Percentiles rank a stretch among this genome's conserved stretches.
Evolutionary conservation across 371 early-diverging fungal species (phyloP).

Genomic region (Phascolomyces articulosus): DNA sequence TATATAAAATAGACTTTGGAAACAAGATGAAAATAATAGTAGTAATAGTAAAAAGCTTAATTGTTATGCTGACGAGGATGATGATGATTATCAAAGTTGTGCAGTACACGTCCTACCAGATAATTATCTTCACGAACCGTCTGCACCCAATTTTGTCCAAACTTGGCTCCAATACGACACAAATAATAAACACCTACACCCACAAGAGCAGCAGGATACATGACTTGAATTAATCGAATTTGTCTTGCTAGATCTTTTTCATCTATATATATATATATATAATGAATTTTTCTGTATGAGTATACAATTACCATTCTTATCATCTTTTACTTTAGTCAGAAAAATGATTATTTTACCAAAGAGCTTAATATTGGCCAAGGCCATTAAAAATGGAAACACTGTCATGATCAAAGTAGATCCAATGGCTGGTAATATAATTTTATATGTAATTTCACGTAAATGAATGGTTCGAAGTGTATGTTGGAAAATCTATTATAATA

Average conservation of each 20-base stretch:
- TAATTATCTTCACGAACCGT: slow-evolving; percentile 67
- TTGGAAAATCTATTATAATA: slow-evolving; percentile 11
- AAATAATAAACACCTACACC: slow-evolving; percentile 24
- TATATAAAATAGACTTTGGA: too few species aligned
- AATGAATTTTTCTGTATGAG: too few species aligned
- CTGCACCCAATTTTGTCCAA: slow-evolving; percentile 49
- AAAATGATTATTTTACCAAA: not conserved
- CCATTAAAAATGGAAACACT: not conserved
- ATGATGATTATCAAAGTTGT: slow-evolving; percentile 54
- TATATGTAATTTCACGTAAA: slow-evolving; percentile 6
- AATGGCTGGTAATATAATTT: slow-evolving; percentile 12
- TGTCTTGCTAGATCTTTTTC: slow-evolving; percentile 20
- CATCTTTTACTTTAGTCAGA: not conserved
- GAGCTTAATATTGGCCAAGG: not conserved
- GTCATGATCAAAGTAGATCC: not conserved
- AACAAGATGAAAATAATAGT: too few species aligned
- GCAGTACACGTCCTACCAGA: slow-evolving; percentile 63
- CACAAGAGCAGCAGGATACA: slow-evolving; percentile 43
- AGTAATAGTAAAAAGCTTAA: too few species aligned
- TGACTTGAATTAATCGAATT: slow-evolving; percentile 30
- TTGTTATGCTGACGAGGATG: too few species aligned
- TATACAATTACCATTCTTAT: too few species aligned
- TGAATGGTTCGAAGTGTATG: slow-evolving; percentile 7
- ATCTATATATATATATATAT: slow-evolving; percentile 11
- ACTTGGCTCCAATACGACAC: slow-evolving; percentile 31